Base-by-base conservation (phyloP, 805 yeast species). In the Candida quercuum region DNA sequence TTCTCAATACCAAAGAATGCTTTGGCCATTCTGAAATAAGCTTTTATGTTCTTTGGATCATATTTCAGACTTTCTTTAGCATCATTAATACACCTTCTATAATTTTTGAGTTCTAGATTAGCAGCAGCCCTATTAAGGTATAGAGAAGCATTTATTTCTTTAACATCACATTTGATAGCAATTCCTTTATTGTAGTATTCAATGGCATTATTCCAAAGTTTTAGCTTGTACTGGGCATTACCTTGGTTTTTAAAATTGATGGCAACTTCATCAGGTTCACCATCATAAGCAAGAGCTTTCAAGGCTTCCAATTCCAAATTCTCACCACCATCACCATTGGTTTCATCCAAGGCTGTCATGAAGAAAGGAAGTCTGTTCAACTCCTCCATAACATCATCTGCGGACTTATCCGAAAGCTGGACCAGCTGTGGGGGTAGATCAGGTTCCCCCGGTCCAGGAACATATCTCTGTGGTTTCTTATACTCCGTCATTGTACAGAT, bases 191-290 rank as follows among this genome's bases (percentile, higher is more conserved):
- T 78, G 52, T 93, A 93, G 52, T 68, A 81, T 38, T 76, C 82
- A 29, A 86, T 67, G 0, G 99, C 99, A 45, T 77, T 76, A 39
- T 74, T 71, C 61, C 74, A 93, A 50, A 80, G 76, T 49, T 81
- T 86, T 9, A 66, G 65, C 56, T 76, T 81, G 63, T 72, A 93
- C 41, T 85, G 74, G 13, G 87, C 97, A 58, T 94, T 93, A 6
- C 99, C 99, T 56, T 91, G 97, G 43, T 75, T 80, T 46, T 88
- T 87, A 66, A 89, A 93, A 54, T 88, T 89, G 18, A 76, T 70
- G 4, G 97, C 97, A 25, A 88, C 68, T 54, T 93, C 99, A 51
- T 83, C 80, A 0, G 97, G 96, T 45, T 87, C 95, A 32, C 98
- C 99, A 35, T 93, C 99, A 54, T 86, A 88, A 0, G 94, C 96